Percentiles rank a stretch among this genome's conserved stretches.
Conservation (phyloP, 2,329 filamentous ascomycete species). For the Macrophomina phaseolina region DNA sequence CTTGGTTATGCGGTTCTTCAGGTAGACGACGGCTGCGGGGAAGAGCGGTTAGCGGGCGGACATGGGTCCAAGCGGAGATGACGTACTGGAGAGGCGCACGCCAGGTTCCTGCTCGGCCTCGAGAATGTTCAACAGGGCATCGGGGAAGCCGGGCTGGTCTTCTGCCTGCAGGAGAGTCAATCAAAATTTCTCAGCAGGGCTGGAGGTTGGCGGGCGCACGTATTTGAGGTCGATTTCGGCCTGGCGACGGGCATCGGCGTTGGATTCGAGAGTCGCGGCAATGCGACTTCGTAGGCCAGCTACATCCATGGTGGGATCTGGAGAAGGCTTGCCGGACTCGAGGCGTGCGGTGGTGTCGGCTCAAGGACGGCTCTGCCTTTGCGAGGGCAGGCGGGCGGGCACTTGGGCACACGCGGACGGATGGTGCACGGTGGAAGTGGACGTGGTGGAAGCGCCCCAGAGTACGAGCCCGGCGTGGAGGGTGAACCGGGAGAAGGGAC, state of each 20-base stretch:
- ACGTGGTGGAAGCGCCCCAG: constrained; percentile 5
- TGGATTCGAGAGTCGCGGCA: constrained; percentile 74
- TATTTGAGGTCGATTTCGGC: constrained; percentile 83
- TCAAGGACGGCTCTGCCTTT: constrained; percentile 18
- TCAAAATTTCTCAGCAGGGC: constrained; percentile 37
- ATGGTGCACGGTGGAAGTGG: constrained; percentile 11
- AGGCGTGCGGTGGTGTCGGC: constrained; percentile 23
- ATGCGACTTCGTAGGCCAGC: constrained; percentile 77
- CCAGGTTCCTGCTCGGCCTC: constrained; percentile 85
- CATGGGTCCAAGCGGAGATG: constrained; percentile 32
- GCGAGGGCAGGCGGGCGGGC: not conserved
- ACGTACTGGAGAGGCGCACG: constrained; percentile 86
- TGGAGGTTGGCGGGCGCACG: constrained; percentile 57
- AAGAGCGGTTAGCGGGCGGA: constrained; percentile 34
- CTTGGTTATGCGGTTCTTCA: constrained; percentile 95
- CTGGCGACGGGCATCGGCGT: constrained; percentile 75
- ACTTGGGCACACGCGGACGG: not conserved
- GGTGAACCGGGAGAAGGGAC: constrained; percentile 21
- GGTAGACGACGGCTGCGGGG: constrained; percentile 83
- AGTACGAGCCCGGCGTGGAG: constrained; percentile 10
- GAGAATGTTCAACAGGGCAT: constrained; percentile 88
- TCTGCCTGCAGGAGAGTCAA: constrained; percentile 69
- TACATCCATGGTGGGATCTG: constrained; percentile 68
- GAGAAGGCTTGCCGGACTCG: constrained; percentile 19
- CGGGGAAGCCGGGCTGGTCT: constrained; percentile 85